Percentiles rank a stretch among this genome's conserved stretches.
phyloP scores from a whole-genome alignment of 805 yeast species.

The Candida bentonensis region DNA sequence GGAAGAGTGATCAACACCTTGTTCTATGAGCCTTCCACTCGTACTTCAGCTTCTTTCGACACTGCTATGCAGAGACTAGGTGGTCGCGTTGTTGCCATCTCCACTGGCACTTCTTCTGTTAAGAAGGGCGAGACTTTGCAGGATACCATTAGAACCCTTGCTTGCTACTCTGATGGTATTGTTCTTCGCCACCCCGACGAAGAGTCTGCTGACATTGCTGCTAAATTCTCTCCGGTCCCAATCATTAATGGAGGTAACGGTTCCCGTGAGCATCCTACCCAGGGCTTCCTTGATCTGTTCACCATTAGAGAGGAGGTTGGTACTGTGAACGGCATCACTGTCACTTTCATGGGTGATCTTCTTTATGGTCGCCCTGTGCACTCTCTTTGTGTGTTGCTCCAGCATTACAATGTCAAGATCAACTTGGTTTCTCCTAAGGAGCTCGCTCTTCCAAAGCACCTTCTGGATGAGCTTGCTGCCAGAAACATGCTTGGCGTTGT shows the following conservation, averaged over 20 bases:
- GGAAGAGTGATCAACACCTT: constrained; percentile 88
- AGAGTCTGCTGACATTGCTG: constrained; percentile 84
- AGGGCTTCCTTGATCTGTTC: constrained; percentile 92
- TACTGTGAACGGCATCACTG: constrained; percentile 93
- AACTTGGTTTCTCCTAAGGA: constrained; percentile 88
- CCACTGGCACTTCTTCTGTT: constrained; percentile 80
- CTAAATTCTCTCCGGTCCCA: constrained; percentile 93
- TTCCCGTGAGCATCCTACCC: constrained; percentile 95
- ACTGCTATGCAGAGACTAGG: constrained; percentile 99
- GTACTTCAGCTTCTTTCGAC: constrained; percentile 93
- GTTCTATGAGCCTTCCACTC: constrained; percentile 96
- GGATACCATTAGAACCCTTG: constrained; percentile 89
- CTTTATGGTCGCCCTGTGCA: constrained; percentile 98
- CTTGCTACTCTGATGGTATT: constrained; percentile 92
- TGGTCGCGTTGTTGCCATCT: constrained; percentile 85
- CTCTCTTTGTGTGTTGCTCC: constrained; percentile 78
- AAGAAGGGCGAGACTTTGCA: constrained; percentile 97
- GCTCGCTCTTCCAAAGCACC: constrained; percentile 63
- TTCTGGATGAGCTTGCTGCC: constrained; percentile 50
- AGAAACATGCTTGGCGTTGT: constrained; percentile 62
- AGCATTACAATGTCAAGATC: constrained; percentile 83
- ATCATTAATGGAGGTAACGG: constrained; percentile 98
- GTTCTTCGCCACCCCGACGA: constrained; percentile 94
- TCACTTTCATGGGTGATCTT: constrained; percentile 98
- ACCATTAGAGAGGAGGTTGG: constrained; percentile 98